Evolutionary conservation across 257 asterid species (phyloP), one percentile per base, ranked within the genome.

Genomic region (Petunia secreta): DNA sequence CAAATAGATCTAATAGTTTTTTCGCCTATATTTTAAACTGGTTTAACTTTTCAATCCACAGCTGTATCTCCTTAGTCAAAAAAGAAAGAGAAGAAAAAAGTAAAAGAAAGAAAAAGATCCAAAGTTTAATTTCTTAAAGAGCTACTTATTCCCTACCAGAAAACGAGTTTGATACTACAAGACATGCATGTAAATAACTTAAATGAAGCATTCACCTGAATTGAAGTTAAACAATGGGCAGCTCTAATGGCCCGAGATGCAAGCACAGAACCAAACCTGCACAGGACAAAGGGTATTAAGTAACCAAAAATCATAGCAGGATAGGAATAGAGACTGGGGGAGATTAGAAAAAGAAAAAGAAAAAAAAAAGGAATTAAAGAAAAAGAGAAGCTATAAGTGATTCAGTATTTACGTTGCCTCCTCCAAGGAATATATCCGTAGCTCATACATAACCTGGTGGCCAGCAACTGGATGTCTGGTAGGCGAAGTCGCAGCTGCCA

Each of bases 211-310:
- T 89, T 78, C 84, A 95, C 99, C 97, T 95, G 99, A 86, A 95
- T 93, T 40, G 99, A 93, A 76, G 99, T 95, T 87, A 95, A 91
- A 85, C 99, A 95, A 89, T 95, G 99, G 82, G 99, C 99, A 76
- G 99, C 99, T 91, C 97, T 93, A 81, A 95, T 91, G 6, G 99
- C 97, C 76, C 99, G 90, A 75, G 99, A 94, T 63, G 95, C 91
- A 73, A 95, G 89, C 75, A 95, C 97, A 6, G 80, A 83, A 57
- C 99, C 99, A 80, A 93, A 95, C 71, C 99, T 95, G 84, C 85
- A 89, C 58, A 50, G 1, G 25, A 74, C 8, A 60, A 37, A 41
- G 75, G 78, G 54, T 73, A 73, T 73, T 34, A 75, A 58, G 75
- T 55, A 63, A 53, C 80, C 81, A 84, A 77, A 50, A 76, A 82